Percentiles rank a stretch among this genome's conserved stretches.
These are phyloP conservation scores for Gremmenia infestans DNA, from an alignment of 2,329 filamentous ascomycete genomes.

Conservation along the genomic window DNA sequence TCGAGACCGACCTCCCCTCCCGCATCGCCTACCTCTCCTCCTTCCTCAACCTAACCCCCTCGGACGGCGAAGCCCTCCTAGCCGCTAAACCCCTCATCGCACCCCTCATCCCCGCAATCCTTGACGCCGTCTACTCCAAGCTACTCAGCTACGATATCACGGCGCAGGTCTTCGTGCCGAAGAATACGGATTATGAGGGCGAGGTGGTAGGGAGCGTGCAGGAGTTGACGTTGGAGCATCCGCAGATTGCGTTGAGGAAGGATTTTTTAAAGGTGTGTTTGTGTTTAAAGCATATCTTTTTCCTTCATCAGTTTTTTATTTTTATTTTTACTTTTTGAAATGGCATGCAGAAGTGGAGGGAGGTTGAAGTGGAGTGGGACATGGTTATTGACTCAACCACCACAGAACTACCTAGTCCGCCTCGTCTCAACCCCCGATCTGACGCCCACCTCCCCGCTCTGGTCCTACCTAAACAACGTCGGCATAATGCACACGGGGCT, in stretches of 20 bases:
- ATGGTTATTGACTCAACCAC: background rate
- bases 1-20: constrained; percentile 19
- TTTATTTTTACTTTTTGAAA: background rate
- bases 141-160: constrained; percentile 78
- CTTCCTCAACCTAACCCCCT: constrained; percentile 26
- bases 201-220: constrained; percentile 58
- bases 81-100: constrained; percentile 28
- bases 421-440: constrained; percentile 63
- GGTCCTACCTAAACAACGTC: constrained; percentile 80
- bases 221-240: constrained; percentile 53
- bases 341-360: no score
- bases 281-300: constrained; percentile 7
- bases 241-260: constrained; percentile 72
- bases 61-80: constrained; percentile 28
- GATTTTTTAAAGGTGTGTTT: constrained; percentile 52
- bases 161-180: constrained; percentile 65
- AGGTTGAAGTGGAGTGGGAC: background rate
- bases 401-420: constrained; percentile 65
- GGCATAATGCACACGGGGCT: constrained; percentile 76
- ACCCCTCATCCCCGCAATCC: constrained; percentile 72
- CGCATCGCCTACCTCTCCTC: constrained; percentile 25
- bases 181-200: constrained; percentile 59
- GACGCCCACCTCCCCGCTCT: constrained; percentile 65
- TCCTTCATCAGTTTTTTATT: no score
- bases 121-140: constrained; percentile 82